Percentiles rank a stretch among this genome's conserved stretches.
phyloP scores from a whole-genome alignment of 2,329 filamentous ascomycete genomes.

The Parastagonospora avenae region DNA sequence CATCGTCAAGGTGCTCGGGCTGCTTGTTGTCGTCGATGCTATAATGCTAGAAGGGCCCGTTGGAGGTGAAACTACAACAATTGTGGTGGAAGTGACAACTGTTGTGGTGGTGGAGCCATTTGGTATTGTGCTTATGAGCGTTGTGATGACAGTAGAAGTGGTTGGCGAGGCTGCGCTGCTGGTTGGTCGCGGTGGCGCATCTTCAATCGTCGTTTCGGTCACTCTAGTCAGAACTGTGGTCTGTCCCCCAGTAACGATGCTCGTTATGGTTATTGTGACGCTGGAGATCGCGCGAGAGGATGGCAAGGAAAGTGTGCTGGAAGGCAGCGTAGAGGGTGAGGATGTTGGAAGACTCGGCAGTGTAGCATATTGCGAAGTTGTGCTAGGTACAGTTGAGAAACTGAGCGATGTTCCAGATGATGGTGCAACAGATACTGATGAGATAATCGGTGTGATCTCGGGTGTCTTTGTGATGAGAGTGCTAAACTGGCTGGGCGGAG shows the following conservation, averaged over 20 bases:
- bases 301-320: not conserved
- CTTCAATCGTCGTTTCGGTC: not conserved
- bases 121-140: not conserved
- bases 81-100: too few species aligned
- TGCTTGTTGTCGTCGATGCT: too few species aligned
- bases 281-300: not conserved
- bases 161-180: not conserved
- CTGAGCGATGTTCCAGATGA: not conserved
- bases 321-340: constrained; percentile 1
- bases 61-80: too few species aligned
- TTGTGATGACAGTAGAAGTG: not conserved
- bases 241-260: constrained; percentile 1
- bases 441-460: constrained; percentile 1
- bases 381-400: not conserved
- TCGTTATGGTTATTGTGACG: constrained; percentile 1
- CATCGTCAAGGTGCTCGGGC: too few species aligned
- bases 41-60: too few species aligned
- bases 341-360: not conserved
- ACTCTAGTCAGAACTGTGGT: not conserved
- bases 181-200: not conserved
- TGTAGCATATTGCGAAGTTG: too few species aligned
- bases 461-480: constrained; percentile 9
- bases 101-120: not conserved
- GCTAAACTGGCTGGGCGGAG: constrained; percentile 31
- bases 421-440: constrained; percentile 1